phyloP scores from a whole-genome alignment of 2,329 filamentous ascomycete genomes.

The Thermoascus crustaceus region DNA sequence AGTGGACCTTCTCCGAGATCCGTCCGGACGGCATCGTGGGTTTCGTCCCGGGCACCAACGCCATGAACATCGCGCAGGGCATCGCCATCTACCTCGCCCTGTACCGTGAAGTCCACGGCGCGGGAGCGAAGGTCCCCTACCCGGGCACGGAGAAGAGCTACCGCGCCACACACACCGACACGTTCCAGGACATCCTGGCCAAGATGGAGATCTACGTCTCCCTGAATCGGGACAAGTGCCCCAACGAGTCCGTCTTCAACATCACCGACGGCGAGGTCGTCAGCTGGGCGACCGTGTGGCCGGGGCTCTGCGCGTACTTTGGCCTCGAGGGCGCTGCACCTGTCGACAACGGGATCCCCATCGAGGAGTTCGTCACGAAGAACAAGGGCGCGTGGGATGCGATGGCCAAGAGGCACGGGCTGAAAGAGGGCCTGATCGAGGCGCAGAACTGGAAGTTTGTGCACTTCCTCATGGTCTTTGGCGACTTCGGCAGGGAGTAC shows the following conservation, averaged over 20 bases:
- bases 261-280: conserved; percentile 14
- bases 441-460: conserved; percentile 14
- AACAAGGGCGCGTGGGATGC: conserved; percentile 10
- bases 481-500: conserved; percentile 16
- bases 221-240: conserved; percentile 15
- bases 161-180: conserved; percentile 15
- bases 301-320: conserved; percentile 19
- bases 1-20: conserved; percentile 26
- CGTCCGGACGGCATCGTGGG: conserved; percentile 20
- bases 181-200: conserved; percentile 18
- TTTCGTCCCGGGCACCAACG: conserved; percentile 16
- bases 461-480: conserved; percentile 12
- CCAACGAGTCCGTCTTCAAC: conserved; percentile 16
- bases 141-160: conserved; percentile 15
- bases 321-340: conserved; percentile 16
- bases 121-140: conserved; percentile 11
- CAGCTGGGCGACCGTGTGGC: conserved; percentile 18
- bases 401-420: conserved; percentile 8
- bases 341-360: conserved; percentile 3
- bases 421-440: conserved; percentile 13
- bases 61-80: conserved; percentile 16
- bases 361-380: conserved; percentile 11
- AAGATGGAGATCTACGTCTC: conserved; percentile 18
- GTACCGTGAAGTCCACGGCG: conserved; percentile 14
- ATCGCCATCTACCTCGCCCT: conserved; percentile 17